Base-by-base conservation (phyloP, 108 stramenopile species). In the Pseudonitzschia delicatissima region DNA sequence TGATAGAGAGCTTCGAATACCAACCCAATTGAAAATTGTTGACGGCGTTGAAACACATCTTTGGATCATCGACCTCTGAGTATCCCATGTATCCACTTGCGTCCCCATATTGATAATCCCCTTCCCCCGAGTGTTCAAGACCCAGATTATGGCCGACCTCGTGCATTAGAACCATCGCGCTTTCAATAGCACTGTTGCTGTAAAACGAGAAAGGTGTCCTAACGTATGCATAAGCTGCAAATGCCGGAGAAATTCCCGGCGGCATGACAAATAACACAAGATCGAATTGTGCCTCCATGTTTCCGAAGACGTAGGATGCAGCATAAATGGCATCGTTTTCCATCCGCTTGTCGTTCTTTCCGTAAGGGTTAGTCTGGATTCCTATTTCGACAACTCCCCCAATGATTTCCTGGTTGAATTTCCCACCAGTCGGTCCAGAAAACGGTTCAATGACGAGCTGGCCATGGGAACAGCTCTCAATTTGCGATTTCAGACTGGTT, bases 41-140 rank as follows among this genome's bases (percentile, higher is more conserved):
- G 5, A 29, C 64, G 26, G 64, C 48, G 18, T 64, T 64, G 64
- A 17, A 64, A 48, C 64, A 64, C 64, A 64, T 64, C 7, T 21
- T 15, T 48, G 44, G 64, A 34, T 49, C 47, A 26, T 48, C 34
- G 21, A 25, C 11, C 9, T 7, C 6, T 2, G 32, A 15, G 64
- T 64, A 64, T 23, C 64, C 64, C 64, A 64, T 64, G 28, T 42
- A 48, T 49, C 64, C 64, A 2, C n/a, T 48, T 21, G 26, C 27
- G 21, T 64, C 64, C 11, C 48, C 64, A 48, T 64, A 64, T 34
- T 64, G 31, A 13, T 21, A 45, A 20, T 12, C 9, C 18, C 45
- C 64, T 34, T 64, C 45, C 20, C 48, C 48, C 2, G 47, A 29
- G 39, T 64, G 64, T 42, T 34, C 27, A 20, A 64, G 45, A 48